Base-by-base conservation (phyloP, 805 yeast genomes). In the Lachancea kluyveri region DNA sequence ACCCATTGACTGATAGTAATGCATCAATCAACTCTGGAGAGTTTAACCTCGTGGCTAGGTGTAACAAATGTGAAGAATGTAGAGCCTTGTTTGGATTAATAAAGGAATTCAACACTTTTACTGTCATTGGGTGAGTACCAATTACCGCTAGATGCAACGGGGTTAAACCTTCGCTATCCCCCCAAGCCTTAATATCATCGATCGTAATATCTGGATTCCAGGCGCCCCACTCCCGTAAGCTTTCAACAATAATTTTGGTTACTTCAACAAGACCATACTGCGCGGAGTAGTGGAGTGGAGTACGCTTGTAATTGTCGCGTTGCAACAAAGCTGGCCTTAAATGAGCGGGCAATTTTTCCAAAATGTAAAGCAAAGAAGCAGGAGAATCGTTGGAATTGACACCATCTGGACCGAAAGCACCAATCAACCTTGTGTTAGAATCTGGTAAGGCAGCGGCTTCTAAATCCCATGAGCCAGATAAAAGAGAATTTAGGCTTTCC, bases 271-370 rank as follows among this genome's bases (percentile, higher is more conserved):
- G 64, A 0, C 96, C 96, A 54, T 77, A 86, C 46, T 85, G 92
- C 3, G 92, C 78, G 12, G 94, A 79, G 54, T 88, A 88, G 59
- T 90, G 96, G 34, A 90, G 62, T 0, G 96, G 95, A 0, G 95
- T 82, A 39, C 96, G 70, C 40, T 67, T 68, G 51, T 85, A 83
- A 37, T 72, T 77, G 54, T 88, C 97, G 26, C 70, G 72, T 31
- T 80, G 78, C 28, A 78, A 59, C 14, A 88, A 62, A 3, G 71
- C 68, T 15, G 67, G 60, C 38, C 77, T 68, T 39, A 74, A 61
- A 40, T 68, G 70, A 1, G 68, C 65, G 1, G 74, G 76, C 13
- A 86, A 54, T 27, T 68, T 66, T 10, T 67, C 62, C 33, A 87
- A 65, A 19, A 86, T 67, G 49, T 75, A 74, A 5, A 60, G 54